These are phyloP conservation scores for Solanum bukasovii DNA, from an alignment of 257 asterid genomes.

Conservation along the genomic window DNA sequence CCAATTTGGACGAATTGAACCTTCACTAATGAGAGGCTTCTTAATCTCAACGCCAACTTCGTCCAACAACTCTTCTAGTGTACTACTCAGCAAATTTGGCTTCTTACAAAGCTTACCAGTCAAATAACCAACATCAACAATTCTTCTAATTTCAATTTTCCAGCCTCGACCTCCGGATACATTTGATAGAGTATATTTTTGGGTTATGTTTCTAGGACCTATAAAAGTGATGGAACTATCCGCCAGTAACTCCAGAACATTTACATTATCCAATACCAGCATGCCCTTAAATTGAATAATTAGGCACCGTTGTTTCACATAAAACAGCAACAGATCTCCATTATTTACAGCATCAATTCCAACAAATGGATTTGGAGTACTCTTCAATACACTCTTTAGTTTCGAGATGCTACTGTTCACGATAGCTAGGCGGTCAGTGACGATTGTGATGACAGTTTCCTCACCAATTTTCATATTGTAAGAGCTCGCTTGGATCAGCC, in stretches of 20 bases:
- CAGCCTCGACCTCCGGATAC: not conserved
- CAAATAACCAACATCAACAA: not conserved
- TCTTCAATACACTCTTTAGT: not conserved
- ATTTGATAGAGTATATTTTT: not conserved
- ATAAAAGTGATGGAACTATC: not conserved
- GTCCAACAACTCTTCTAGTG: not conserved
- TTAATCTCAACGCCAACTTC: not conserved
- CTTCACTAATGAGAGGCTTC: not conserved
- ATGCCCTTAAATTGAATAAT: not conserved
- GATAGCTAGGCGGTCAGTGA: not conserved
- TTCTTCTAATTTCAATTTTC: not conserved
- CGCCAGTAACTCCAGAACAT: not conserved
- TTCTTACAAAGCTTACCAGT: not conserved
- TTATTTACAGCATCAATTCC: not conserved
- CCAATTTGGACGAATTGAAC: not conserved
- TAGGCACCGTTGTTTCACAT: not conserved
- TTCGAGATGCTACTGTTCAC: not conserved
- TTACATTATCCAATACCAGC: not conserved
- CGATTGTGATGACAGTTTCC: not conserved
- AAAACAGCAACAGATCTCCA: not conserved
- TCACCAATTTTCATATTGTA: not conserved
- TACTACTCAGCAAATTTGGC: not conserved
- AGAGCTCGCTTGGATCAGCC: not conserved
- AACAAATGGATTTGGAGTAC: not conserved
- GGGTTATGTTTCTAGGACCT: not conserved